Conservation (phyloP, 176 grass and related monocot genomes). For the Oryza meridionalis region DNA sequence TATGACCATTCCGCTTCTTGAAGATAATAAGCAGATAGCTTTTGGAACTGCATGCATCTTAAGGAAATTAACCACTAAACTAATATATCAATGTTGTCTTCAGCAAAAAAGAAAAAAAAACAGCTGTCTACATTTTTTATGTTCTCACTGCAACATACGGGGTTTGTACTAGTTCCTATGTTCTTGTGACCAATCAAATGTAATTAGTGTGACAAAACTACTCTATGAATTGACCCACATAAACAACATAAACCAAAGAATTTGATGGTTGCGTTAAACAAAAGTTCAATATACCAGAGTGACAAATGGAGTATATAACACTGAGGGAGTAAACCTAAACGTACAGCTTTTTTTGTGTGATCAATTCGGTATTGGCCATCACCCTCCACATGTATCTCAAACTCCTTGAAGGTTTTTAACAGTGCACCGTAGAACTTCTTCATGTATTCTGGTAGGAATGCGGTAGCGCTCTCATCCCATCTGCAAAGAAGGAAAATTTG, state of each 20-base stretch:
- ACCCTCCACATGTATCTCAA: conserved; percentile 8
- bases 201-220: too few species aligned
- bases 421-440: conserved; percentile 13
- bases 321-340: neutral
- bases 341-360: neutral
- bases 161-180: too few species aligned
- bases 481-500: neutral
- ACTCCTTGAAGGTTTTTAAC: neutral
- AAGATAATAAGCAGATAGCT: neutral
- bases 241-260: too few species aligned
- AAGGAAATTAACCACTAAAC: neutral
- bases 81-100: too few species aligned
- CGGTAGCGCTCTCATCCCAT: conserved; percentile 25
- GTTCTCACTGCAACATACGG: too few species aligned
- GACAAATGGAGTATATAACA: too few species aligned
- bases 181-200: too few species aligned
- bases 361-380: neutral
- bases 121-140: too few species aligned
- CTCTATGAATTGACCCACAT: too few species aligned
- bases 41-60: neutral
- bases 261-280: too few species aligned
- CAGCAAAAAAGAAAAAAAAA: too few species aligned
- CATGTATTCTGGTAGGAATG: conserved; percentile 17
- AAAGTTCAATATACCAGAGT: too few species aligned
- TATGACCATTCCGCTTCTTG: neutral